Evolutionary conservation across 1,139 yeast species (phyloP), one percentile per base, ranked within the genome.

Genomic region (Taphrina communis): DNA sequence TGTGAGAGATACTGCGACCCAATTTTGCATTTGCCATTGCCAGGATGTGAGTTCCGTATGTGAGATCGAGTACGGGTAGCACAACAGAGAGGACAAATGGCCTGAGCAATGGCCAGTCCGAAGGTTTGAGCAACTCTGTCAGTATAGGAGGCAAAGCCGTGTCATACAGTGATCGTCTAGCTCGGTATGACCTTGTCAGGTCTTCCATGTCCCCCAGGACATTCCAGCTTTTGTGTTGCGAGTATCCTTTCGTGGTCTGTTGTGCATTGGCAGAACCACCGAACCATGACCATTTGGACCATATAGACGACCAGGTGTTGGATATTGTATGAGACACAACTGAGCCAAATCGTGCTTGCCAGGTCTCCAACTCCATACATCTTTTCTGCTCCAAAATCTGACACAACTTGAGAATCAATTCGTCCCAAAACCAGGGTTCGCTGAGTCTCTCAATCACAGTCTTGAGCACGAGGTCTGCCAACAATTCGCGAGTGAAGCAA

Each of bases 401-500:
- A 41, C 36, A 51, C n/a, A 42, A 7, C 48, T 55, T 63, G 56
- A 63, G 50, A 17, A 63, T 46, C 39, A 63, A 14, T 11, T 63
- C 61, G n/a, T 63, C 67, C 67, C 67, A 63, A 36, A 63, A 55
- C 52, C 59, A 63, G 6, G 59, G 61, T 14, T 63, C 55, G 42
- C 67, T 63, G 7, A 63, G 61, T 6, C 67, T 61, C 21, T 63
- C 67, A 21, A 46, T 21, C n/a, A 53, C 51, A 8, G 52, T 35
- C 61, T 35, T 35, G 55, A 63, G 50, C 6, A 63, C 46, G 3
- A 63, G 61, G 2, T 63, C 67, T 9, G 67, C 44, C 25, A 63
- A n/a, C 9, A 63, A 19, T 14, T 63, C 67, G 6, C 67, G 50
- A 1, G 25, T 48, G 39, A 63, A 63, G 25, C 55, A 38, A 36